A percentile compares a stretch with the other conserved stretches of the same genome.
Evolutionary conservation across 495 filamentous ascomycete genomes (phyloP).

Genomic region (Rusavskia elegans): DNA sequence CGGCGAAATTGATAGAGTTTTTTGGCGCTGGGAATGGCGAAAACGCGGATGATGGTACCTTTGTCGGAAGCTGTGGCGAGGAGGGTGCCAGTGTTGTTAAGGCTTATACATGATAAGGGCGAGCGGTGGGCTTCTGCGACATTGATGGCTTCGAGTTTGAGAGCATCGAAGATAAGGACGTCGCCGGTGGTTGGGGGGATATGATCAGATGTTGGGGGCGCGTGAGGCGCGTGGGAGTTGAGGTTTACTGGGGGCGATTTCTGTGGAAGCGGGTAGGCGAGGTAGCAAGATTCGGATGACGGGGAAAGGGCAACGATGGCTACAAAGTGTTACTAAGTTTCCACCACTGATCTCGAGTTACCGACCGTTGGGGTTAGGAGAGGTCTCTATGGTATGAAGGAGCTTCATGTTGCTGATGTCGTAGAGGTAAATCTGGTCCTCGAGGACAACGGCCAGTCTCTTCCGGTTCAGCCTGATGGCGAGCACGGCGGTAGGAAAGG

Average conservation of each 20-base stretch:
- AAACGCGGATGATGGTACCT: conserved; percentile 91
- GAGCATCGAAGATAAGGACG: conserved; percentile 78
- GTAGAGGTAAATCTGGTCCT: conserved; percentile 93
- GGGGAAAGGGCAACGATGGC: conserved; percentile 87
- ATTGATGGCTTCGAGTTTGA: conserved; percentile 77
- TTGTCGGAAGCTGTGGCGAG: conserved; percentile 93
- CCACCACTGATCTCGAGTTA: not conserved
- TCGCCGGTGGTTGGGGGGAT: conserved; percentile 79
- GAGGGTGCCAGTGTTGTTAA: conserved; percentile 86
- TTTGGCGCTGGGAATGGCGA: conserved; percentile 71
- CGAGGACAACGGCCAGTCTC: conserved; percentile 78
- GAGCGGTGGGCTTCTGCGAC: conserved; percentile 86
- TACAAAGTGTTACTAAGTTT: conserved; percentile 17
- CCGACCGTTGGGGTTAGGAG: conserved; percentile 70
- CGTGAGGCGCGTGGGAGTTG: conserved; percentile 75
- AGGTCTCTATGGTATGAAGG: conserved; percentile 77
- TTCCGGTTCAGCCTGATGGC: conserved; percentile 90
- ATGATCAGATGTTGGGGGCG: conserved; percentile 35
- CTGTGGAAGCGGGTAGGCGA: conserved; percentile 82
- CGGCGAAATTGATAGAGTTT: conserved; percentile 92
- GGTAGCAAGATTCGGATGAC: conserved; percentile 86
- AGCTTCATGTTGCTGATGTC: conserved; percentile 97
- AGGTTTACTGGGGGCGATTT: conserved; percentile 51
- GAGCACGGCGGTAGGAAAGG: conserved; percentile 84
- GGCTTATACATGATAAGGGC: conserved; percentile 73